phyloP scores from a whole-genome alignment of 306 rosid genomes.

The Cucurbita pepo region DNA sequence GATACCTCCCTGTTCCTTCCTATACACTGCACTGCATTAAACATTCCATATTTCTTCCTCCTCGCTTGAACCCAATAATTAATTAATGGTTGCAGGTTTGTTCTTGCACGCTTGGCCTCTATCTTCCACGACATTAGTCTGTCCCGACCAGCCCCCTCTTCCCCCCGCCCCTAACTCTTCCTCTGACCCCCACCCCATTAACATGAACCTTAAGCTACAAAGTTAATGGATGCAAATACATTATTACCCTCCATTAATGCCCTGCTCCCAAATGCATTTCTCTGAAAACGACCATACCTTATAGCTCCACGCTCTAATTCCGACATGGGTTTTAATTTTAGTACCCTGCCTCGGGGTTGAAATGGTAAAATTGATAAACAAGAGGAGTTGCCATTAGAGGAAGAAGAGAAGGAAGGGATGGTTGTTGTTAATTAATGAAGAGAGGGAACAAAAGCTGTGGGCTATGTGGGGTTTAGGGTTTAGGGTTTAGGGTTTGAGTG shows the following conservation, averaged over 20 bases:
- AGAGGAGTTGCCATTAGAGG: not conserved
- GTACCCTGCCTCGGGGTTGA: not conserved
- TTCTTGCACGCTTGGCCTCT: constrained; percentile 8
- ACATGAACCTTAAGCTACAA: not conserved
- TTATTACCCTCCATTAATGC: too few species aligned
- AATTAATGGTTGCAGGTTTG: not conserved
- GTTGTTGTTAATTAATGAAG: not conserved
- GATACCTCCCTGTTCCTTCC: not conserved
- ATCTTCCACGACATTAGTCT: constrained; percentile 4
- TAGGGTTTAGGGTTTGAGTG: not conserved
- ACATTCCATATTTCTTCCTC: not conserved
- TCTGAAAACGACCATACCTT: not conserved
- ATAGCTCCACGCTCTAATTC: not conserved
- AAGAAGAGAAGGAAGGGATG: not conserved
- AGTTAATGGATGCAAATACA: not conserved
- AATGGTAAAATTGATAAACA: not conserved
- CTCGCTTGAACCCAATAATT: not conserved
- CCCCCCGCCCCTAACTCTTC: not conserved
- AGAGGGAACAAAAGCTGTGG: constrained; percentile 1
- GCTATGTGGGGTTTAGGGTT: too few species aligned
- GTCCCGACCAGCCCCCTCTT: not conserved
- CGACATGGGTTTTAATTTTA: not conserved
- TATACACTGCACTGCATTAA: not conserved
- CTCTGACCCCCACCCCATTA: not conserved
- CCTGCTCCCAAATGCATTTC: not conserved